Base-by-base conservation (phyloP, 371 early-diverging fungal genomes). In the Rhizopus delemar region DNA sequence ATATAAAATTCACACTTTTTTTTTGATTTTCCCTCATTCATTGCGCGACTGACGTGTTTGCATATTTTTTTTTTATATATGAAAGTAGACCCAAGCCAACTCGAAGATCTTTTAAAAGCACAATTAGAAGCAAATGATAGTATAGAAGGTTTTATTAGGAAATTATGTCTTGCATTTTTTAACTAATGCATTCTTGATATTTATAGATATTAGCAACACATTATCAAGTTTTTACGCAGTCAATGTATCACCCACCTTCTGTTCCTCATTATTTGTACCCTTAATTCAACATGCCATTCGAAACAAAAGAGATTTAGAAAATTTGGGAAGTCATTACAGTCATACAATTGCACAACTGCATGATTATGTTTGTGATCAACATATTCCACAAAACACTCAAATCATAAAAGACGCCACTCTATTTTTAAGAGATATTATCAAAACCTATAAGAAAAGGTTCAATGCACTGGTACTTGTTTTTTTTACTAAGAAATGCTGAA, bases 211-310 rank as follows among this genome's bases (percentile, higher is more conserved):
- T 39, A 4, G 39, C 41, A 41, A 29, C 7, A 39, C 28, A 11
- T 39, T 53, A 12, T 39, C 16, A 7, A n/a, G 7, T 7, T 53
- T 15, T 39, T 39, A 39, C n/a, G 15, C 36, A 11, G 16, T 22
- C 3, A 12, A 34, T 28, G 28, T 53, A 4, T 39, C 39, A 16
- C 38, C 53, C 8, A 41, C 8, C 7, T 53, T 53, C 28, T 53
- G 53, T 12, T 35, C 53, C 9, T 22, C 53, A 3, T 28, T 39
- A 8, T 28, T 53, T 53, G 35, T 53, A 9, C 53, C 53, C 36
- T 3, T 39, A 12, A 15, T 53, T 12, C 5, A 39, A 13, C 53
- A 53, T 53, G 33, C 41, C 12, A 28, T 29, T 11, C 7, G 29
- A 39, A 53, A 38, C 28, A 53, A 22, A 8, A 12, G 15, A 35